Base-by-base conservation (phyloP, 768 basidiomycete species). In the Phaffia australis region DNA sequence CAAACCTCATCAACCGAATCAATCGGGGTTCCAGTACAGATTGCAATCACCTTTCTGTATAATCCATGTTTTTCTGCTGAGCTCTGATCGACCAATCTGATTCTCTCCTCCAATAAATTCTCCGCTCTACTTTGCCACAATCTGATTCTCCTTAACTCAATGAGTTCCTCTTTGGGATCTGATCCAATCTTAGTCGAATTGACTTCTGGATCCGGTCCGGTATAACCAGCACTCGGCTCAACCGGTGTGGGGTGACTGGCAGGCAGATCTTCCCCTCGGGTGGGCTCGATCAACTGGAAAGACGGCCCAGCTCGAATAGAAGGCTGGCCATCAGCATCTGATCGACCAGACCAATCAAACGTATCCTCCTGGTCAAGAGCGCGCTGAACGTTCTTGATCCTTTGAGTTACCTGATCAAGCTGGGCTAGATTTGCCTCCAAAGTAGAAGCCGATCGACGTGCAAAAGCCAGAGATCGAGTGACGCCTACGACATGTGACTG, bases 1-100 rank as follows among this genome's bases (percentile, higher is more conserved):
- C 86, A 81, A 75, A 93, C 92, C 73, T 85, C 85, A 75, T 95
- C 94, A 60, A 98, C 87, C 75, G 86, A 85, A 72, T 94, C 90
- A 55, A 88, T 81, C 1, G 87, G 83, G 56, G 92, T 85, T 25
- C 88, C 87, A 3, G 89, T 88, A 75, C 89, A 93, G 51, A 92
- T 78, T 18, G 90, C 85, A 29, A 99, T 86, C 68, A 98, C 85
- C 78, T 85, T 92, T 78, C 88, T 86, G 79, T 89, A 94, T 76
- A 91, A 86, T 72, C 87, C 86, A 74, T 92, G 88, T 77, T 87
- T 90, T 77, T 91, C 89, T 21, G 87, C 86, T 71, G 86, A 87
- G 35, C 85, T 85, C 55, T 87, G 88, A 71, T 88, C 84, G 70
- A 93, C 76, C 42, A 80, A 80, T 72, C 82, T 81, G 67, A 95